Conservation (phyloP, 1,284 basidiomycete genomes). For the Inonotus hispidus region DNA sequence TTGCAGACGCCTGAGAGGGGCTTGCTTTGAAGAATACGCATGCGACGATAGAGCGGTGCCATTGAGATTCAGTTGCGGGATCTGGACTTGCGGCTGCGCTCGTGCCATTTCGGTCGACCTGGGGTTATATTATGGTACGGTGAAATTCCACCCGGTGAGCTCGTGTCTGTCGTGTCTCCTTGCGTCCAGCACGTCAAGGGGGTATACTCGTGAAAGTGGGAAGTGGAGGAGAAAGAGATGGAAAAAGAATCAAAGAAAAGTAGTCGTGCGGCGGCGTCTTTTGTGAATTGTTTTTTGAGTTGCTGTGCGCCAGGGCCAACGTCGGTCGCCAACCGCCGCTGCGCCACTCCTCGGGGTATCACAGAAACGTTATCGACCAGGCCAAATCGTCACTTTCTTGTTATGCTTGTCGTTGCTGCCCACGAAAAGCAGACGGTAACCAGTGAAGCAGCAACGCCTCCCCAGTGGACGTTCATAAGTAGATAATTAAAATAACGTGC, state of each 20-base stretch:
- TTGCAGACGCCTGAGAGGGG: background rate
- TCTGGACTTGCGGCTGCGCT: background rate
- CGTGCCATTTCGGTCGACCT: background rate
- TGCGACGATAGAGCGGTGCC: constrained; percentile 1
- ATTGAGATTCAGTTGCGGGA: constrained; percentile 13
- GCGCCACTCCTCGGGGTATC: background rate
- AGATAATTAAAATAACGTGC: background rate
- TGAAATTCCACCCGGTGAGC: background rate
- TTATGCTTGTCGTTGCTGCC: background rate
- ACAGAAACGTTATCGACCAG: background rate
- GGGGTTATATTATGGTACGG: no score
- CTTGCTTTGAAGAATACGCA: background rate
- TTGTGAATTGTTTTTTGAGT: background rate
- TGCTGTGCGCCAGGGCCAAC: background rate
- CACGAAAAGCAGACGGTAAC: no score
- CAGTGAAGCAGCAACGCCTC: no score
- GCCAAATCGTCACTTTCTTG: background rate
- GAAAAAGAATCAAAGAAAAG: background rate
- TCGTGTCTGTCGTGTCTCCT: background rate
- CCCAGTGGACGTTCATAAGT: background rate
- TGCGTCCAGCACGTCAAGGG: background rate
- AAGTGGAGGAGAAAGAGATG: background rate
- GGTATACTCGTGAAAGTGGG: background rate
- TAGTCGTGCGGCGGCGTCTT: background rate
- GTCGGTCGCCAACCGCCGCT: background rate